Base-by-base conservation (phyloP, 306 rosid species). In the Quercus alba region DNA sequence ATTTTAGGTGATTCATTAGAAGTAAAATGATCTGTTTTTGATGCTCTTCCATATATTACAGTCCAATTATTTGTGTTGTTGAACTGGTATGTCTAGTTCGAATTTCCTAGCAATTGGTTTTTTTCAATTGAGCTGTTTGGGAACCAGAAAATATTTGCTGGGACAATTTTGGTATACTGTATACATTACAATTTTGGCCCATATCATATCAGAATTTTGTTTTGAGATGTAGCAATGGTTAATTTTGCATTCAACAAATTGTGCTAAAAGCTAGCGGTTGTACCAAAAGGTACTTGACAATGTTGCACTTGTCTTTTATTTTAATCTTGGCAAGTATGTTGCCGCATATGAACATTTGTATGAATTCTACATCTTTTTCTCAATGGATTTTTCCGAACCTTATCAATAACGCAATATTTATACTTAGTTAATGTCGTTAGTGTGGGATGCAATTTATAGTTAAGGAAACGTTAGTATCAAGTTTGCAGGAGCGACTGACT, bases 41-140 rank as follows among this genome's bases (percentile, higher is more conserved):
- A 67, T 72, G 61, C 68, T 71, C 75, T 64, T 62, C 46, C 57
- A 28, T 46, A 20, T 67, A 6, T 14, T 61, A 23, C 78, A 20
- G 72, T 72, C 4, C 52, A 66, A 31, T 74, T 57, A 68, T 56
- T 70, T 79, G 77, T 73, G 81, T 64, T 64, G 12, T 66, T 51
- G 66, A 77, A 49, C 57, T 19, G 44, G 38, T 73, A 72, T 46
- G 25, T 54, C 69, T 20, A 5, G 21, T 56, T 28, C 11, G 66
- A 68, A 49, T 49, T 49, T 49, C 54, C 54, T 12, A 21, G 66
- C 14, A 31, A 23, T 70, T 18, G 75, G 64, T 56, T 58, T 41
- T 49, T 33, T 11, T 67, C 46, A 31, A 10, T 21, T 31, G 51
- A 67, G 25, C 72, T 1, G 51, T 25, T 78, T 73, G 76, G 55